These are phyloP conservation scores for Stachybotrys echinatus DNA, from an alignment of 2,329 filamentous ascomycete genomes.

Conservation along the genomic window DNA sequence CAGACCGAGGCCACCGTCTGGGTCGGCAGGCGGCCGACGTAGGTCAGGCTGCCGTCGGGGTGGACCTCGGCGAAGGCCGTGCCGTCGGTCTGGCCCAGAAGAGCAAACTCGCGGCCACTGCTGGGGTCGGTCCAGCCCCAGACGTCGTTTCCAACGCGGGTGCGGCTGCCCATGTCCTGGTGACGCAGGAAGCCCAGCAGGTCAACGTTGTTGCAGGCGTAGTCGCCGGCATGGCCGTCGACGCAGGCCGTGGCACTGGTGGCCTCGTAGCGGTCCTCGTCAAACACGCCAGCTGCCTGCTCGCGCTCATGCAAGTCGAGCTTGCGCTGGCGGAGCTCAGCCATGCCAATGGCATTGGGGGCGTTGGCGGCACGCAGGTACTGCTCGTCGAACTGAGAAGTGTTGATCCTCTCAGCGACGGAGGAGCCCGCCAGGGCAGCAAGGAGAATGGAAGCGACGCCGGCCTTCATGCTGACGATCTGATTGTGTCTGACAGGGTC, in stretches of 20 bases:
- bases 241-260: constrained; percentile 14
- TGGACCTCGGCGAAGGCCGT: constrained; percentile 41
- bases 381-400: background rate
- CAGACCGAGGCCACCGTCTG: constrained; percentile 27
- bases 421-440: constrained; percentile 3
- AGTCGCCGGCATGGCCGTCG: constrained; percentile 26
- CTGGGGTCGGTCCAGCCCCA: constrained; percentile 16
- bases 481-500: no score
- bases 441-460: constrained; percentile 1
- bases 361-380: constrained; percentile 9
- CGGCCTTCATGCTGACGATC: constrained; percentile 5
- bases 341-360: constrained; percentile 8
- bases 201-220: constrained; percentile 31
- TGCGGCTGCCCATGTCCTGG: constrained; percentile 27
- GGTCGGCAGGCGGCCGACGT: constrained; percentile 38
- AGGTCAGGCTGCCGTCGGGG: constrained; percentile 33
- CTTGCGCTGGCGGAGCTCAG: constrained; percentile 6
- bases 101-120: constrained; percentile 37
- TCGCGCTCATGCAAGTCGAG: constrained; percentile 3
- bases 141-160: constrained; percentile 30
- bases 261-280: constrained; percentile 8
- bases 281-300: constrained; percentile 9
- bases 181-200: constrained; percentile 32
- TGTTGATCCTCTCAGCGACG: constrained; percentile 1
- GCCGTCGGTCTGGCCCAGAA: constrained; percentile 40